Conservation (phyloP, 257 asterid genomes). For the Catharanthus roseus region DNA sequence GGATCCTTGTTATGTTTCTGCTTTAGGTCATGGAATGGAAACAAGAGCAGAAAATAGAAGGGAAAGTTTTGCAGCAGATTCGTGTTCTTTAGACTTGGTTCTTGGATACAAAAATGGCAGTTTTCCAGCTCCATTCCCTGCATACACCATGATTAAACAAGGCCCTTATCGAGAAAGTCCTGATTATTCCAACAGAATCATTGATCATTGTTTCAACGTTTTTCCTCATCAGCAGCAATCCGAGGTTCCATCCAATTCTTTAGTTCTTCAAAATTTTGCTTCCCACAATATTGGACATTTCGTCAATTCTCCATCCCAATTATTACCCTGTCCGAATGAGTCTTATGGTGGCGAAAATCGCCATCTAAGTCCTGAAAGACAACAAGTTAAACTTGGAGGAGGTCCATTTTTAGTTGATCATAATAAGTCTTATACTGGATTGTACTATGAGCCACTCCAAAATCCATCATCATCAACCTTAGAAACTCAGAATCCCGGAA, state of each 20-base stretch:
- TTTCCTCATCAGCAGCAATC: too few species aligned
- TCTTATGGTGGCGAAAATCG: neutral
- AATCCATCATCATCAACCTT: conserved; percentile 13
- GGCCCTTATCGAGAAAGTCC: neutral
- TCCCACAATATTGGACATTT: neutral
- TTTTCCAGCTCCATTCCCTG: conserved; percentile 4
- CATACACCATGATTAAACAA: neutral
- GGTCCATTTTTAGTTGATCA: neutral
- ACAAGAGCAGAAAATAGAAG: neutral
- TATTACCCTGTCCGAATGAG: neutral
- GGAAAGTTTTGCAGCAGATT: conserved; percentile 6
- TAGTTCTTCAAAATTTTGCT: neutral
- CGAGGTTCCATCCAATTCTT: neutral
- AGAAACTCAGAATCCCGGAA: neutral
- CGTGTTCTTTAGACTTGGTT: conserved; percentile 11
- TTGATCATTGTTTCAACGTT: neutral
- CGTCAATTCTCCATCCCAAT: conserved; percentile 2
- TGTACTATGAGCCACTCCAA: conserved; percentile 35
- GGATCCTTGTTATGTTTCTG: neutral
- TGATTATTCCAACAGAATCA: neutral
- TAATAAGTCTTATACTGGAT: conserved; percentile 15
- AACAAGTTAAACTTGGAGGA: neutral
- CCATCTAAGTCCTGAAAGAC: too few species aligned
- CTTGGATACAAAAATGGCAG: conserved; percentile 7
- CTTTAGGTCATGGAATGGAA: neutral